Conservation (phyloP, 2,329 filamentous ascomycete genomes). For the Sporothrix dimorphospora region DNA sequence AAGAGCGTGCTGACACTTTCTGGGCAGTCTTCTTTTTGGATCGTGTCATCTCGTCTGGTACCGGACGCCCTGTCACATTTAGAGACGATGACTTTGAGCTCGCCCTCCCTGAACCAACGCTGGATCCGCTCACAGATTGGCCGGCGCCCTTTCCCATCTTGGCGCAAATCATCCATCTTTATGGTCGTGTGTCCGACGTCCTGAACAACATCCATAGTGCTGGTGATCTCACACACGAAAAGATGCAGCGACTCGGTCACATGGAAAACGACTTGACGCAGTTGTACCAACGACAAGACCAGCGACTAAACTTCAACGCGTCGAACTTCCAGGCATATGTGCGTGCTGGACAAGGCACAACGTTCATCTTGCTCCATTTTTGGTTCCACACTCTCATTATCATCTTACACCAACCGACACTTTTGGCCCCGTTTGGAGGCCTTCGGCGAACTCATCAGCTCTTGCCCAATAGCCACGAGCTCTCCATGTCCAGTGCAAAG, state of each 20-base stretch:
- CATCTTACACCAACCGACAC: conserved; percentile 79
- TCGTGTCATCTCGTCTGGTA: conserved; percentile 83
- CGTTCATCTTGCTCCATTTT: conserved; percentile 83
- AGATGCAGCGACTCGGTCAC: conserved; percentile 69
- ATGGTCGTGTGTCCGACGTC: conserved; percentile 81
- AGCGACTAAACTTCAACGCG: conserved; percentile 79
- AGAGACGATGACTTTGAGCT: conserved; percentile 85
- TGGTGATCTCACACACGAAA: conserved; percentile 74
- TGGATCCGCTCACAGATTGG: conserved; percentile 64
- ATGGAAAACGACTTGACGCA: conserved; percentile 80
- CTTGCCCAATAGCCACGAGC: conserved; percentile 76
- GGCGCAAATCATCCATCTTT: conserved; percentile 82
- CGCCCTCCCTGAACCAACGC: conserved; percentile 60
- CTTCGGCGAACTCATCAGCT: conserved; percentile 67
- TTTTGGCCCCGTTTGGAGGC: conserved; percentile 74
- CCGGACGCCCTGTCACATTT: conserved; percentile 80
- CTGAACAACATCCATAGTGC: conserved; percentile 78
- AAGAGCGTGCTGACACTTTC: conserved; percentile 83
- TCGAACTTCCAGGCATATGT: conserved; percentile 86
- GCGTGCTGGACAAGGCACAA: conserved; percentile 78
- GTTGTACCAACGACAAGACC: conserved; percentile 72
- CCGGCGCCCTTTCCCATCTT: conserved; percentile 79
- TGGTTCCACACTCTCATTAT: conserved; percentile 91
- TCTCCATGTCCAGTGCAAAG: conserved; percentile 86
- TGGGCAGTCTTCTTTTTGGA: conserved; percentile 91